Percentiles rank a stretch among this genome's conserved stretches.
Evolutionary conservation across 306 rosid species (phyloP).

Genomic region (Prunus persica): Prunus_persica_NCBIv2 NC_034016.1:4211001-4211500

Average conservation of each 20-base stretch:
- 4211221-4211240: constrained; percentile 30
- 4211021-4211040: too few relatives aligned
- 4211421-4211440: not conserved
- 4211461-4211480: not conserved
- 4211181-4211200: constrained; percentile 38
- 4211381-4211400: constrained; percentile 41
- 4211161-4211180: constrained; percentile 34
- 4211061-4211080: too few relatives aligned
- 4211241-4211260: constrained; percentile 31
- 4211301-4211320: constrained; percentile 38
- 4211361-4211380: constrained; percentile 22
- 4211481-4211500: too few relatives aligned
- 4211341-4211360: constrained; percentile 29
- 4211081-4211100: too few relatives aligned
- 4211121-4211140: constrained; percentile 41
- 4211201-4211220: constrained; percentile 35
- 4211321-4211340: constrained; percentile 47
- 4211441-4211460: not conserved
- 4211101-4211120: not conserved
- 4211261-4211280: constrained; percentile 38
- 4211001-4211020: too few relatives aligned
- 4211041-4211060: too few relatives aligned
- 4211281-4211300: constrained; percentile 26
- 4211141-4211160: constrained; percentile 18
- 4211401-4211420: constrained; percentile 54